These are phyloP conservation scores for Panaeolus papilionaceus DNA, from an alignment of 768 basidiomycete species.

Conservation along the genomic window DNA sequence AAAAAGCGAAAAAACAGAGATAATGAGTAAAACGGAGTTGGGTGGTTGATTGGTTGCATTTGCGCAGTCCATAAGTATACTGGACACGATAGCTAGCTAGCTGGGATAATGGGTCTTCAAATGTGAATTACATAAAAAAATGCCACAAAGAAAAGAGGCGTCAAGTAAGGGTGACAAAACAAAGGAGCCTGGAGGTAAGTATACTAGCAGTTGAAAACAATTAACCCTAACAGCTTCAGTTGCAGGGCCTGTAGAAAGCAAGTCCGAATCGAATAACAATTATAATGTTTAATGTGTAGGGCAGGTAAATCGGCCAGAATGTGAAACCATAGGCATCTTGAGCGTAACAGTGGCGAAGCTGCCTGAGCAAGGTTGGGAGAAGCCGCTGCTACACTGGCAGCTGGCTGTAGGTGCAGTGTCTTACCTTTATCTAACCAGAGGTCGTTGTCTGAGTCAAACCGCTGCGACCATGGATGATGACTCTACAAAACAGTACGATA, in stretches of 20 bases:
- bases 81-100: background rate
- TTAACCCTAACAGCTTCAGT: background rate
- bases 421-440: too few relatives aligned
- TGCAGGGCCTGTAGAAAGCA: background rate
- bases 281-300: background rate
- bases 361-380: too few relatives aligned
- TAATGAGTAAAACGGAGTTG: background rate
- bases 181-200: background rate
- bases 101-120: background rate
- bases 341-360: too few relatives aligned
- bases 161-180: background rate
- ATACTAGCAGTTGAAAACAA: too few relatives aligned
- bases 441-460: too few relatives aligned
- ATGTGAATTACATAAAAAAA: slow-evolving; percentile 2
- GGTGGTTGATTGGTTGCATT: background rate
- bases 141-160: background rate
- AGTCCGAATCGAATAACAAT: background rate
- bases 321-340: slow-evolving; percentile 58
- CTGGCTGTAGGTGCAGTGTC: slow-evolving; percentile 50
- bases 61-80: slow-evolving; percentile 5
- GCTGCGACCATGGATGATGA: too few relatives aligned
- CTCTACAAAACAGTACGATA: too few relatives aligned
- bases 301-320: slow-evolving; percentile 33
- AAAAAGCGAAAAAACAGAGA: background rate
- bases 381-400: slow-evolving; percentile 38